Conservation (phyloP, 1,284 basidiomycete species). For the Anthracocystis setariae region DNA sequence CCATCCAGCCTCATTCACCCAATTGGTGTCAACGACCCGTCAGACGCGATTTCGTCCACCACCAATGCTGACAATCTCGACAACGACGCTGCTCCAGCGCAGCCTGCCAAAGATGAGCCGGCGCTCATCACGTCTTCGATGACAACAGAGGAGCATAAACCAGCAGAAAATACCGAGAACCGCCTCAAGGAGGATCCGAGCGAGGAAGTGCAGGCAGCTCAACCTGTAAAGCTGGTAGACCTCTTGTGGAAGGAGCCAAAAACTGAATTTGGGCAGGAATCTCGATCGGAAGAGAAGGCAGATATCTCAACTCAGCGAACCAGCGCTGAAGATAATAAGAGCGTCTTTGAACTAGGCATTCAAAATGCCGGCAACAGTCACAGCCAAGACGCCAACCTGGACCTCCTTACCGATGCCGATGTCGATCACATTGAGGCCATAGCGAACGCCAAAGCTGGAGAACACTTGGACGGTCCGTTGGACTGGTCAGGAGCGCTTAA, state of each 20-base stretch:
- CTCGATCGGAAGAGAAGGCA: too few species aligned
- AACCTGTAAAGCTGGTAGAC: neutral
- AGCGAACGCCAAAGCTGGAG: conserved; percentile 20
- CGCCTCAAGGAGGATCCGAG: too few species aligned
- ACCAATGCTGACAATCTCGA: neutral
- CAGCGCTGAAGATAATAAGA: too few species aligned
- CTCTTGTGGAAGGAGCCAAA: neutral
- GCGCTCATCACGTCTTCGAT: neutral
- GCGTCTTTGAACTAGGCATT: too few species aligned
- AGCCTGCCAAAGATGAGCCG: neutral
- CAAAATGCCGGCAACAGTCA: too few species aligned
- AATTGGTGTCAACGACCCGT: neutral
- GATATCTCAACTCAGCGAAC: too few species aligned
- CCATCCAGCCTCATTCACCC: conserved; percentile 4
- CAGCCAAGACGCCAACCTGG: neutral
- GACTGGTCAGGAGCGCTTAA: conserved; percentile 16
- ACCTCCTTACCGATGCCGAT: conserved; percentile 23
- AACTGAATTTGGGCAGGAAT: too few species aligned
- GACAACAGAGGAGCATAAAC: neutral
- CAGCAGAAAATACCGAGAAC: neutral
- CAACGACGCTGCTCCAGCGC: neutral
- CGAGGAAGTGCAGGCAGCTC: neutral
- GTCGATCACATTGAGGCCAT: conserved; percentile 24
- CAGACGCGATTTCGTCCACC: neutral
- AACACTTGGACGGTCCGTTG: conserved; percentile 22